Base-by-base conservation (phyloP, 169 alveolate species). In the Plasmodium fragile region DNA sequence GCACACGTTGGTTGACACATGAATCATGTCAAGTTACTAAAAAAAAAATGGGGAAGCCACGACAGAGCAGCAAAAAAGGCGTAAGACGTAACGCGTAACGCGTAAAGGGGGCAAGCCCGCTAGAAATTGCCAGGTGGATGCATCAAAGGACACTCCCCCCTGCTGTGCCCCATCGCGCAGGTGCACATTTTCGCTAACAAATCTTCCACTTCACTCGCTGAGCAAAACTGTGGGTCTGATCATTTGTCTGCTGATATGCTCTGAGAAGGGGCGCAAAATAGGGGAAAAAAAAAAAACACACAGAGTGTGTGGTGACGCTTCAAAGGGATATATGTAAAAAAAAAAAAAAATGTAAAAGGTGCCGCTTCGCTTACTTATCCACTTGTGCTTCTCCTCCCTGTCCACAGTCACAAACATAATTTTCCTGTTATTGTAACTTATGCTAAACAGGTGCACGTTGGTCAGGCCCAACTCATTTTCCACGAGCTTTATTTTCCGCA, bases 201-300 rank as follows among this genome's bases (percentile, higher is more conserved):
- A 25, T 28, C 75, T 65, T 1, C 28, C 36, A 28, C 73, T 8
- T 39, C 39, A 84, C n/a, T 84, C 93, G 79, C 79, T 84, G 28
- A 84, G 18, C 55, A 84, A 18, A 16, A 84, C 93, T 32, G 93
- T 84, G 6, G 93, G 75, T 49, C 53, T 84, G 78, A 84, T 34
- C 93, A 84, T 84, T 32, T 84, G 93, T 4, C 65, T 84, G 79
- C 93, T 84, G 52, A 84, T 84, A 41, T 84, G 93, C 30, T 75
- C 93, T 84, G 49, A n/a, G 59, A 49, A 84, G 79, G 49, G 18
- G 77, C 22, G 22, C 18, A 53, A 53, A 53, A 81, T 25, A 41
- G 71, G 71, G 7, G 16, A 53, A 30, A 80, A 39, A 80, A 5
- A 52, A 39, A 55, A 65, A 45, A 72, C 0, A 25, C 7, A 65